Evolutionary conservation across 2,329 filamentous ascomycete genomes (phyloP), one percentile per base, ranked within the genome.

Genomic region (Pseudohalonectria lignicola): DNA sequence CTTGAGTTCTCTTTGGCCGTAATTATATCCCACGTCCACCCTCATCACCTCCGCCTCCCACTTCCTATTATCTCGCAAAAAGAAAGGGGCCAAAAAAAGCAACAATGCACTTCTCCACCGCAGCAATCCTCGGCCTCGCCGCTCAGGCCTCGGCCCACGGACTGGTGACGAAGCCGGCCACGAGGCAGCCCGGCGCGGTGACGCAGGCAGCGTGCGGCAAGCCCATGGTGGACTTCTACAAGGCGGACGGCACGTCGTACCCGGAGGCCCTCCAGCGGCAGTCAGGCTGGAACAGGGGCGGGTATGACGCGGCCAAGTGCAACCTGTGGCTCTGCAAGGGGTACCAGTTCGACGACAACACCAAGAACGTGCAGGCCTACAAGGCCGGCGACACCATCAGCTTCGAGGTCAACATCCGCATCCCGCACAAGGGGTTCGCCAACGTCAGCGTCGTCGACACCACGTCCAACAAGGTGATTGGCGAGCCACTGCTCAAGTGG

Each of bases 401-500:
- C 48, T 53, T 69, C 36, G 53, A 54, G 26, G 57, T 69, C 28
- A 57, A 54, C 23, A 64, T 71, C 37, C 55, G 59, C 18, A 64
- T 66, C 41, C 63, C 66, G 4, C 66, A 71, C 52, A 56, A 51
- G 36, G 66, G 66, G 42, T 52, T 57, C 37, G 64, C 65, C 45
- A 70, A 71, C 44, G 66, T 69, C 39, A 64, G 60, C 31, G 54
- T 69, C 37, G 64, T 69, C 41, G 63, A 68, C 41, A 65, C 63
- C 13, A 49, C 55, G 33, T 57, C 52, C 43, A 64, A 74, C 53
- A 59, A 51, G 10, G 52, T 71, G 40, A 61, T 77, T 26, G 71
- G 67, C 15, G 44, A 55, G 38, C 60, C 64, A n/a, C 44, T 55
- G 30, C 44, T 48, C 21, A 32, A 42, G 23, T 55, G 53, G 54